Percentiles rank a stretch among this genome's conserved stretches.
phyloP scores from a whole-genome alignment of 2,329 filamentous ascomycete species.

The Fusarium falciforme region DNA sequence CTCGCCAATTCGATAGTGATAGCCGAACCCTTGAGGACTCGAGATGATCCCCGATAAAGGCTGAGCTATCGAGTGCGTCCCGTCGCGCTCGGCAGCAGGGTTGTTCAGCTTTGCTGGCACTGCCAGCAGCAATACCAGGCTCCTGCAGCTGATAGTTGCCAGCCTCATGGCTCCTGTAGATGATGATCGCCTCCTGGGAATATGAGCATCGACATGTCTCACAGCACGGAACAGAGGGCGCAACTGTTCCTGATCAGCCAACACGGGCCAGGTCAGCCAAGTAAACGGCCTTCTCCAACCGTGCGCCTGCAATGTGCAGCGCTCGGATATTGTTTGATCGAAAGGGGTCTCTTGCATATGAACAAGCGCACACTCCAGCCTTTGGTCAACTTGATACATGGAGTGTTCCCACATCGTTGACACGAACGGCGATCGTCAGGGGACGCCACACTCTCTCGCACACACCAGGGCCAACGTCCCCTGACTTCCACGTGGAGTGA shows the following conservation, averaged over 20 bases:
- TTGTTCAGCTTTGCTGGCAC: constrained; percentile 2
- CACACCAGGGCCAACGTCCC: constrained; percentile 18
- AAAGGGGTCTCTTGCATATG: constrained; percentile 27
- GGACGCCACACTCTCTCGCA: constrained; percentile 28
- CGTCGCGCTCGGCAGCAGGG: constrained; percentile 11
- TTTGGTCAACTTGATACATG: constrained; percentile 17
- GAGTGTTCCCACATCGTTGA: constrained; percentile 22
- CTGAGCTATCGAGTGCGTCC: constrained; percentile 26
- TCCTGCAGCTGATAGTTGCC: background rate
- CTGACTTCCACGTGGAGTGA: constrained; percentile 32
- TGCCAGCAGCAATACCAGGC: background rate
- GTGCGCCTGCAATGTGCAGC: constrained; percentile 29
- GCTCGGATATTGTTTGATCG: constrained; percentile 16
- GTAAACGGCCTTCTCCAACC: constrained; percentile 28
- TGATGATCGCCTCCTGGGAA: constrained; percentile 1
- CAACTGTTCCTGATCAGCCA: constrained; percentile 12
- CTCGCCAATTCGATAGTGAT: constrained; percentile 10
- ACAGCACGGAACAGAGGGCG: constrained; percentile 16
- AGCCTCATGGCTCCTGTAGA: constrained; percentile 5
- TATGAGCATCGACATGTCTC: constrained; percentile 15
- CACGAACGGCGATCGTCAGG: constrained; percentile 37
- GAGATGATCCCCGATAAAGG: constrained; percentile 15
- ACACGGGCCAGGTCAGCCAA: constrained; percentile 16
- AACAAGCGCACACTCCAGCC: constrained; percentile 12
- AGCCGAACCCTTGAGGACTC: constrained; percentile 7